Conservation (phyloP, 2,329 filamentous ascomycete genomes). For the Rutstroemia sydowiana region DNA sequence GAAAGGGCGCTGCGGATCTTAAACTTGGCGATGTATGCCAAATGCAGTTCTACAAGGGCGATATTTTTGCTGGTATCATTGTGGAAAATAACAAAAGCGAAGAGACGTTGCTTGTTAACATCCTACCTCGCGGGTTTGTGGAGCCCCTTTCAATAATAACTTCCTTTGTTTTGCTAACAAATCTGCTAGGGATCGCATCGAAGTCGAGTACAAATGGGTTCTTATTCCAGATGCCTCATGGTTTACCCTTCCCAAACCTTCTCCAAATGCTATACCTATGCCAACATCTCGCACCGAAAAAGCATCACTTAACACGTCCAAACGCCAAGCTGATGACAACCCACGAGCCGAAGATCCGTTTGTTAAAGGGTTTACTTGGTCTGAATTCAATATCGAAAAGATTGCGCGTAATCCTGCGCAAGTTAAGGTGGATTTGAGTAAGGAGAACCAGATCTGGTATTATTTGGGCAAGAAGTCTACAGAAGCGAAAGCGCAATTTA, state of each 20-base stretch:
- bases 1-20: conserved; percentile 59
- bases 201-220: conserved; percentile 81
- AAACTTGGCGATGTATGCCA: conserved; percentile 74
- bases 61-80: conserved; percentile 86
- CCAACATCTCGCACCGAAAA: conserved; percentile 55
- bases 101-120: conserved; percentile 68
- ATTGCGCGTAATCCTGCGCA: conserved; percentile 51
- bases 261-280: conserved; percentile 63
- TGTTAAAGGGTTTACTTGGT: conserved; percentile 63
- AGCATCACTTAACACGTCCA: conserved; percentile 59
- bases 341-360: conserved; percentile 62
- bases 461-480: conserved; percentile 83
- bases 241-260: conserved; percentile 67
- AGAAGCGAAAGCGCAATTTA: conserved; percentile 85
- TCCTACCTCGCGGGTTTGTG: conserved; percentile 76
- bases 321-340: conserved; percentile 51
- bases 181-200: conserved; percentile 54
- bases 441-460: conserved; percentile 74
- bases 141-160: conserved; percentile 9
- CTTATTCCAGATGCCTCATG: conserved; percentile 65
- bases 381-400: conserved; percentile 66
- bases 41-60: conserved; percentile 72
- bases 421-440: conserved; percentile 63
- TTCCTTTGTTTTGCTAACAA: conserved; percentile 35
- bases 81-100: conserved; percentile 75